Evolutionary conservation across 345 rosid genomes (phyloP).

Genomic region (Eutrema yunnanense): DNA sequence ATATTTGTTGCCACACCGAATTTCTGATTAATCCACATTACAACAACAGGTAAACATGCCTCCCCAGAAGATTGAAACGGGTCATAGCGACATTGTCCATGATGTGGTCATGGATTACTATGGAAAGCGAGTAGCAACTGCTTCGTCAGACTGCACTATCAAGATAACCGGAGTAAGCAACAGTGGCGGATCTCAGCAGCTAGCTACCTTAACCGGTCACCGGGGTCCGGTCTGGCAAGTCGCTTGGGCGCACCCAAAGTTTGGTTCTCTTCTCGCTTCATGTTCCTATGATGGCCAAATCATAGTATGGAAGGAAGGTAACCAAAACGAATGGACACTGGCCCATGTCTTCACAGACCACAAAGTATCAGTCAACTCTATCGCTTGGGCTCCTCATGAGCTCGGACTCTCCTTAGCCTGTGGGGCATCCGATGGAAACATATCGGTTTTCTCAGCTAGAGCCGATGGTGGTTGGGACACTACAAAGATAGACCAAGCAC

Average conservation of each 20-base stretch:
- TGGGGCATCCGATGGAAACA: conserved; percentile 65
- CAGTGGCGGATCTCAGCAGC: conserved; percentile 41
- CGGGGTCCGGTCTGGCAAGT: conserved; percentile 65
- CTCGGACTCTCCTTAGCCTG: conserved; percentile 64
- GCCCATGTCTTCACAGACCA: conserved; percentile 54
- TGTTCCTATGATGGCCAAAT: conserved; percentile 69
- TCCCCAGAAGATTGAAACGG: conserved; percentile 51
- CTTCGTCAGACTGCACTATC: conserved; percentile 51
- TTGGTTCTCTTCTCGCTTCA: conserved; percentile 52
- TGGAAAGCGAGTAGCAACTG: conserved; percentile 58
- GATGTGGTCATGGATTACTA: conserved; percentile 66
- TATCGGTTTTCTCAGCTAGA: conserved; percentile 48
- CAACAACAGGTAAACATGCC: conserved; percentile 34
- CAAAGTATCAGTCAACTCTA: conserved; percentile 58
- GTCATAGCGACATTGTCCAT: conserved; percentile 51
- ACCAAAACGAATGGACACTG: conserved; percentile 53
- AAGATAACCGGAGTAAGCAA: conserved; percentile 48
- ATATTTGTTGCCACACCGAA: background rate
- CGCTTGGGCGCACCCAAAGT: conserved; percentile 68
- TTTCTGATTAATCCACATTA: background rate
- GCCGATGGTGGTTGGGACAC: conserved; percentile 62
- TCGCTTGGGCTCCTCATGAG: conserved; percentile 67
- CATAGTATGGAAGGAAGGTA: conserved; percentile 60
- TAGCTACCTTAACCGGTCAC: conserved; percentile 52
- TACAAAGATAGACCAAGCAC: conserved; percentile 53